Evolutionary conservation across 2,329 filamentous ascomycete species (phyloP), one percentile per base, ranked within the genome.

Genomic region (Ceratocystis eucalypticola): DNA sequence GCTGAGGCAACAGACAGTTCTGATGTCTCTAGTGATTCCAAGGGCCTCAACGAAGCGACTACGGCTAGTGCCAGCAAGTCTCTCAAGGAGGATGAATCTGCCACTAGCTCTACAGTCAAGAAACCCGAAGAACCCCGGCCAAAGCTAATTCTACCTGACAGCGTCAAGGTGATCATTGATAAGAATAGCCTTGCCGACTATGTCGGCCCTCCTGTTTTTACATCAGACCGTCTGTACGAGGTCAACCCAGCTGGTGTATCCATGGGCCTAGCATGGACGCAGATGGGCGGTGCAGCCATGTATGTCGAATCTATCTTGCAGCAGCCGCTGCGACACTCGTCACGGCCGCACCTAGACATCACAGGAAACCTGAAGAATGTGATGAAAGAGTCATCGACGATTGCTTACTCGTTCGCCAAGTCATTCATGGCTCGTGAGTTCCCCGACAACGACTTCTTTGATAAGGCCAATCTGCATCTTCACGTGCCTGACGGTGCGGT

Each of bases 201-300:
- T 73, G 93, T 99, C 68, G 94, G 94, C 2, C 92, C 94, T 1
- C 92, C 94, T 0, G 84, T 97, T 65, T 99, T 96, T 78, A 99
- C 91, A 0, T 91, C 94, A 3, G 94, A 99, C 76, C 86, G 95
- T 65, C 82, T 99, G 15, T 99, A 97, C 79, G 94, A 99, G 72
- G 85, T 86, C 61, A 96, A 91, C 68, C 94, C 95, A 3, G 84
- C 94, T 1, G 94, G 94, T 76, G 94, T 99, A 17, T 89, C 92
- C 25, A 97, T 99, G 94, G 94, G 94, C 70, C 83, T 99, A 64
- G 94, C 94, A 6, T 99, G 94, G 94, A 99, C 95, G 6, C 90
- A 91, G 73, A 91, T 99, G 84, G 94, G 94, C 69, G 94, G 94
- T 68, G 91, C 94, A 3, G 94, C 94, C 64, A 86, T 99, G 74